Evolutionary conservation across 148 eudicot genomes (phyloP).

Genomic region (Silene uniflora): DNA sequence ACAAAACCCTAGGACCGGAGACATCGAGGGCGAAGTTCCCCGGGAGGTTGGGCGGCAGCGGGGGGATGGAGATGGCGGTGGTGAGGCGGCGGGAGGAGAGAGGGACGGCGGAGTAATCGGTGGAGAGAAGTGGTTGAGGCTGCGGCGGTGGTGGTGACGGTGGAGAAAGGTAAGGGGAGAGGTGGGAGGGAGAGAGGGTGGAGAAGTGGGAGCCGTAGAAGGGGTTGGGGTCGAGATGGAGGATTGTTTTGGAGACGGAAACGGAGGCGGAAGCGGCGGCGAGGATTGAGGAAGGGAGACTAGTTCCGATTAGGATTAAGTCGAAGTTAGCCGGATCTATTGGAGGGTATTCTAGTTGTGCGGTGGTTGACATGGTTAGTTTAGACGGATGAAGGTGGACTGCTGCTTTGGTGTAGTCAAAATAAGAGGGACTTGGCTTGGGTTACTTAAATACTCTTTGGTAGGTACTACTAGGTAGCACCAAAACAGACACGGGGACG

Average conservation of each 20-base stretch:
- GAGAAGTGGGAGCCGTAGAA: slow-evolving; percentile 76
- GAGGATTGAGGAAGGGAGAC: slow-evolving; percentile 64
- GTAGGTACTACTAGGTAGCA: no score
- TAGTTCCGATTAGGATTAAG: slow-evolving; percentile 75
- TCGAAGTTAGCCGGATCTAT: slow-evolving; percentile 71
- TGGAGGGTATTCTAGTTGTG: slow-evolving; percentile 27
- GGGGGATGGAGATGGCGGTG: slow-evolving; percentile 38
- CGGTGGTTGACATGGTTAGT: not conserved
- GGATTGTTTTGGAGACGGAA: slow-evolving; percentile 72
- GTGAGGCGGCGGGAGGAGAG: slow-evolving; percentile 36
- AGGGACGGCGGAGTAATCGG: slow-evolving; percentile 20
- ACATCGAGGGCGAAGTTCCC: slow-evolving; percentile 47
- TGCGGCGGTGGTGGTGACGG: slow-evolving; percentile 2
- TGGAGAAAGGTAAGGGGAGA: slow-evolving; percentile 32
- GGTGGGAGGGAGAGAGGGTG: slow-evolving; percentile 48
- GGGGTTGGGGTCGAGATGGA: slow-evolving; percentile 84
- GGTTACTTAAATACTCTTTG: no score
- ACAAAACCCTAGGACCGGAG: slow-evolving; percentile 77
- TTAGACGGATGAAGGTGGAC: not conserved
- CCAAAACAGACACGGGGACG: no score
- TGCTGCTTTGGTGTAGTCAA: not conserved
- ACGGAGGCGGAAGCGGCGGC: slow-evolving; percentile 84
- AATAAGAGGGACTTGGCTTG: not conserved
- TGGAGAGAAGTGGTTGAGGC: not conserved
- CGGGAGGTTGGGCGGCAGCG: slow-evolving; percentile 22